Conservation (phyloP, 176 grass and related monocot species). For the Eremochloa ophiuroides region DNA sequence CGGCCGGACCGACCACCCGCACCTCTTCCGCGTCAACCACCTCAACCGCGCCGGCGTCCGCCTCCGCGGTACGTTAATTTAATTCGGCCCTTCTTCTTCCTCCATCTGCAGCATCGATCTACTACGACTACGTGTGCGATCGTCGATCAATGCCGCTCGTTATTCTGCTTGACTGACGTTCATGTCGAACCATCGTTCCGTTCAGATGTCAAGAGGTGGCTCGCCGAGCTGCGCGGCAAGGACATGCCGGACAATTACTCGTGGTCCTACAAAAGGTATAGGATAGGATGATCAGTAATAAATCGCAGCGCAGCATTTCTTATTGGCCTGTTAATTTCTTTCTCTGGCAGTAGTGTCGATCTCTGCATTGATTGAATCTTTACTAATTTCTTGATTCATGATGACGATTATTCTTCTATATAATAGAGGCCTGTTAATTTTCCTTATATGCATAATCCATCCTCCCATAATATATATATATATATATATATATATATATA, state of each 20-base stretch:
- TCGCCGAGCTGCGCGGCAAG: slow-evolving; percentile 65
- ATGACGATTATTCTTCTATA: neutral
- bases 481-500: too few species aligned
- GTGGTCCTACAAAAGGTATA: slow-evolving; percentile 79
- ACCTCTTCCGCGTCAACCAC: slow-evolving; percentile 67
- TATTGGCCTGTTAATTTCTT: neutral
- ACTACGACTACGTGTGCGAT: neutral
- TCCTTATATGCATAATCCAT: neutral
- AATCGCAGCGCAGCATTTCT: neutral
- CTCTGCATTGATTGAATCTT: neutral
- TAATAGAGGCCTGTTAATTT: neutral
- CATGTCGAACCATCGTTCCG: neutral
- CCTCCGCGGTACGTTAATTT: slow-evolving; percentile 39
- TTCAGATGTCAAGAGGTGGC: slow-evolving; percentile 78
- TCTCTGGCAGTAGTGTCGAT: neutral
- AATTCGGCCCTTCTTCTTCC: too few species aligned
- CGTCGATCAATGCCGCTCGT: neutral
- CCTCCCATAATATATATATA: too few species aligned
- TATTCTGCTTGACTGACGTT: neutral
- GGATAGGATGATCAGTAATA: too few species aligned
- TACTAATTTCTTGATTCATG: neutral
- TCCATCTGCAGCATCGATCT: neutral
- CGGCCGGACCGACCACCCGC: slow-evolving; percentile 60
- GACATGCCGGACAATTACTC: slow-evolving; percentile 53
- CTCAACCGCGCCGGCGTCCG: slow-evolving; percentile 44